Percentiles rank a stretch among this genome's conserved stretches.
Evolutionary conservation across 1,139 yeast species (phyloP).

Genomic region (Sugiyamaella paludigena): DNA sequence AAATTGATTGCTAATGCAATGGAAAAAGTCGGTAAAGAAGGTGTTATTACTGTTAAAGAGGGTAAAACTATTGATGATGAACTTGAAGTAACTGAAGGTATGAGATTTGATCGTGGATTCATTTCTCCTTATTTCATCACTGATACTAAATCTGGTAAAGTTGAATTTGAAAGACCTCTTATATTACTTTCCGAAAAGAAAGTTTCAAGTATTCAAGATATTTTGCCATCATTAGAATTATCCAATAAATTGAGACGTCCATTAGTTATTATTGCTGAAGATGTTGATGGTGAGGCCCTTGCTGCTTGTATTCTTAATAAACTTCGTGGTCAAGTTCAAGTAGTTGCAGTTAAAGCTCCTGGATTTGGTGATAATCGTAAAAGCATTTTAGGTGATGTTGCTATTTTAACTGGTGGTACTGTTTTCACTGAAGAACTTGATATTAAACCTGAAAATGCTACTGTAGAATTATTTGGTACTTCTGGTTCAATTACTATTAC

Average conservation of each 20-base stretch:
- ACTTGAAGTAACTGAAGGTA: conserved; percentile 97
- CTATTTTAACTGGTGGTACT: conserved; percentile 95
- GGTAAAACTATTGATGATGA: conserved; percentile 97
- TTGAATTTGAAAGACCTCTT: conserved; percentile 95
- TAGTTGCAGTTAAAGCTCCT: conserved; percentile 98
- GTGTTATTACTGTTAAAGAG: conserved; percentile 97
- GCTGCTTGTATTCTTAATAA: conserved; percentile 99
- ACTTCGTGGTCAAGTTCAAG: conserved; percentile 98
- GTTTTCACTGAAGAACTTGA: conserved; percentile 98
- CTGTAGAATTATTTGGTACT: conserved; percentile 81
- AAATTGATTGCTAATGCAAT: conserved; percentile 90
- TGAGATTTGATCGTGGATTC: conserved; percentile 98
- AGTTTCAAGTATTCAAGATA: conserved; percentile 87
- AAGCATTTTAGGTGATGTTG: conserved; percentile 95
- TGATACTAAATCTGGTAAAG: conserved; percentile 93
- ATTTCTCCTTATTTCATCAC: conserved; percentile 98
- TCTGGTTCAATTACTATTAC: conserved; percentile 93
- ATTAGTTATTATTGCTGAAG: conserved; percentile 91
- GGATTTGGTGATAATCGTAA: conserved; percentile 99
- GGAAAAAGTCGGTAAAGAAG: conserved; percentile 99
- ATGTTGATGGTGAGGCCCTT: conserved; percentile 96
- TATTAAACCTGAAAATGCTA: conserved; percentile 94
- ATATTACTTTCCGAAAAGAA: conserved; percentile 90
- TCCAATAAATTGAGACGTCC: conserved; percentile 97
- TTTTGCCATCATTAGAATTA: conserved; percentile 89